Conservation (phyloP, 345 rosid species). For the Pugionium dolabratum region DNA sequence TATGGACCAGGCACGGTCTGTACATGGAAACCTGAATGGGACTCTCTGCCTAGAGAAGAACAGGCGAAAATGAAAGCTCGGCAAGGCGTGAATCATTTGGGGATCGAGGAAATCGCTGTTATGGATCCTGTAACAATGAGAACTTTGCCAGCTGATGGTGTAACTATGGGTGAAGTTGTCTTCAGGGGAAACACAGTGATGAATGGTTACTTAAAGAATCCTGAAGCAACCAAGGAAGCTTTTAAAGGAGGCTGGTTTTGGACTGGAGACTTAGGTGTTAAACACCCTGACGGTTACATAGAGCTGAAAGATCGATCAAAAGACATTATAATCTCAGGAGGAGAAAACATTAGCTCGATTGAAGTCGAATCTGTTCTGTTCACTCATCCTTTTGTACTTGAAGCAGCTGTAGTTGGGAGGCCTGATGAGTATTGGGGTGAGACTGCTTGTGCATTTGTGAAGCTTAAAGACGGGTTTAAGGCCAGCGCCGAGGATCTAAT, state of each 20-base stretch:
- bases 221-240: constrained; percentile 59
- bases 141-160: constrained; percentile 65
- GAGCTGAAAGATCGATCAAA: constrained; percentile 74
- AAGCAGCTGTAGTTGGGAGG: constrained; percentile 76
- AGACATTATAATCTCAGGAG: constrained; percentile 52
- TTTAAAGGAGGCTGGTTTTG: constrained; percentile 75
- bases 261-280: constrained; percentile 74
- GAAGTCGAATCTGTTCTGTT: constrained; percentile 71
- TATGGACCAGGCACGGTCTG: constrained; percentile 76
- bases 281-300: constrained; percentile 68
- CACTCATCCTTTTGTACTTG: constrained; percentile 64
- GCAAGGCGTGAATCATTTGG: constrained; percentile 67
- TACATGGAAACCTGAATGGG: constrained; percentile 79
- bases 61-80: constrained; percentile 64
- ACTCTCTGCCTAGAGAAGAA: constrained; percentile 47
- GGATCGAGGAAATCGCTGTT: constrained; percentile 61
- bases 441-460: constrained; percentile 76
- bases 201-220: constrained; percentile 70
- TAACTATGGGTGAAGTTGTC: constrained; percentile 70
- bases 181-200: constrained; percentile 80
- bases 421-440: constrained; percentile 82
- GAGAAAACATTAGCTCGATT: constrained; percentile 57
- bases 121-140: constrained; percentile 60
- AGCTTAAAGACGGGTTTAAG: constrained; percentile 52
- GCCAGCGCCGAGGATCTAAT: constrained; percentile 53